Evolutionary conservation across 2,329 filamentous ascomycete genomes (phyloP), one percentile per base, ranked within the genome.

Genomic region (Clarireedia homoeocarpa): DNA sequence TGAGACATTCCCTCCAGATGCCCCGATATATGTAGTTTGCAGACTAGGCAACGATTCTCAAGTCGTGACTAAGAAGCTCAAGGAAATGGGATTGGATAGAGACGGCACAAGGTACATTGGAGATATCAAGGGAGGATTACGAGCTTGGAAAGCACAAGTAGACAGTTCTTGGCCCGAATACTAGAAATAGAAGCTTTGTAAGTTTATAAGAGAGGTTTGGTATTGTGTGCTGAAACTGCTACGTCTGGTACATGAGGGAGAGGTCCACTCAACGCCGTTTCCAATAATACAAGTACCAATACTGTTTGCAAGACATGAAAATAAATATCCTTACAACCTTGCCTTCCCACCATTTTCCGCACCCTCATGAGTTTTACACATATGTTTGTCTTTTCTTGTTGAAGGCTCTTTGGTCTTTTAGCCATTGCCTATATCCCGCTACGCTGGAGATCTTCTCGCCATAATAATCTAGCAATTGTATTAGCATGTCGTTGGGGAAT

Each of bases 371-470:
- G 15, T 47, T 48, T 48, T 38, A 59, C 47, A 69, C 61, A 49
- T 67, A 69, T 34, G 66, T 68, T 46, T 67, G 63, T 57, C 68
- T 63, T 82, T 95, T 95, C 77, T 91, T 91, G 76, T 95, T 96
- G 75, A 96, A 99, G 9, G 91, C 92, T 60, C 92, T 81, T 77
- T 97, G 94, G 69, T 99, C 94, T 78, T 96, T 97, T 67, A 99
- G 75, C 94, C 94, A 99, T 71, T 90, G 86, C 67, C 94, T 79
- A 72, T 97, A 99, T 48, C 89, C 91, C 53, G 85, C 80, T 23
- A 97, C 90, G 66, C 91, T 96, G 51, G 88, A 89, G 66, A 99
- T 96, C 80, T 96, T 97, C 76, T 99, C 94, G 66, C 94, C 94
- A 68, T 99, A 99, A 74, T 96, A 99, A 71, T 99, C 94, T 45